Evolutionary conservation across 805 yeast genomes (phyloP).

Genomic region (Wickerhamiella shivajii): DNA sequence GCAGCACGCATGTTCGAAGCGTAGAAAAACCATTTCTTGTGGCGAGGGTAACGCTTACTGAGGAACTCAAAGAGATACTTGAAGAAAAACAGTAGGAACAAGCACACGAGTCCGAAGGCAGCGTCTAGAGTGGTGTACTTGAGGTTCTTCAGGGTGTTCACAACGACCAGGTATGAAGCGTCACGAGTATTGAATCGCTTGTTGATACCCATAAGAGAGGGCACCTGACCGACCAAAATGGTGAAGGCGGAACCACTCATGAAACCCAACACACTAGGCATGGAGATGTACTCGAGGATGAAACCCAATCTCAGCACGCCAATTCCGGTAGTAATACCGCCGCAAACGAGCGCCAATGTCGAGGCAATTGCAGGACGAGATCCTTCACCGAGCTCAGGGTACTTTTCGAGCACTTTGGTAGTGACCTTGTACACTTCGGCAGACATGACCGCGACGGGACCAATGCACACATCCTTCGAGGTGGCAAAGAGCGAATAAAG

Average conservation of each 20-base stretch:
- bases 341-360: slow-evolving; percentile 63
- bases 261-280: slow-evolving; percentile 87
- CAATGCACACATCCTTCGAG: slow-evolving; percentile 87
- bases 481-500: slow-evolving; percentile 86
- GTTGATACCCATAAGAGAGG: slow-evolving; percentile 63
- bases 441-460: slow-evolving; percentile 96
- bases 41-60: slow-evolving; percentile 49
- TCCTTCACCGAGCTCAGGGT: slow-evolving; percentile 28
- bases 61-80: slow-evolving; percentile 47
- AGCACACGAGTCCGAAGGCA: slow-evolving; percentile 70
- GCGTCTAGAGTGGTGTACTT: slow-evolving; percentile 62
- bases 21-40: slow-evolving; percentile 49
- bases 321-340: slow-evolving; percentile 67
- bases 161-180: slow-evolving; percentile 54
- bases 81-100: slow-evolving; percentile 59
- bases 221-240: slow-evolving; percentile 74
- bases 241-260: slow-evolving; percentile 89
- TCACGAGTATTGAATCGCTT: slow-evolving; percentile 55
- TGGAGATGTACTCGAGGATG: slow-evolving; percentile 72
- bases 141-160: slow-evolving; percentile 57
- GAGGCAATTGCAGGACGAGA: slow-evolving; percentile 68
- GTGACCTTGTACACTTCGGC: slow-evolving; percentile 69
- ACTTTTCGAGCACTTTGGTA: slow-evolving; percentile 40
- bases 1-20: slow-evolving; percentile 67
- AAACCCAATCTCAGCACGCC: slow-evolving; percentile 79